These are phyloP conservation scores for Eragrostis tef DNA, from an alignment of 202 grass and related monocot species.

Conservation along the genomic window DNA sequence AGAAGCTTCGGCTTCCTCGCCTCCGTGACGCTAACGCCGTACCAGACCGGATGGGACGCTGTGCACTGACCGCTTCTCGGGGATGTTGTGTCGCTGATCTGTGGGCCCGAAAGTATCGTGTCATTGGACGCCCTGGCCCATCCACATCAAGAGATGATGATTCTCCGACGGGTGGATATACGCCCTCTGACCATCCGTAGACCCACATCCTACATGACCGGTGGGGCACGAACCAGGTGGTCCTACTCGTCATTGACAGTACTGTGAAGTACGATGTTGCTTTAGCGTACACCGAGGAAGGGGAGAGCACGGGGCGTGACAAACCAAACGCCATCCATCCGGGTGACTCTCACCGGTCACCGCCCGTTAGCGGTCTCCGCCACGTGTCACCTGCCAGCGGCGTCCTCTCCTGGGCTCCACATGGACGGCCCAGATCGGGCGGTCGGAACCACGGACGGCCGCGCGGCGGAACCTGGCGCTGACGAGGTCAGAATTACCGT, in stretches of 20 bases:
- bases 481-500: background rate
- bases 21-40: constrained; percentile 42
- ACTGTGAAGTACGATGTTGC: background rate
- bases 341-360: background rate
- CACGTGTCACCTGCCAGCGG: background rate
- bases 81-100: background rate
- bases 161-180: background rate
- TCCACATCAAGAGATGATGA: background rate
- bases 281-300: constrained; percentile 15
- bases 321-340: background rate
- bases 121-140: background rate
- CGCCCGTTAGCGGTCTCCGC: background rate
- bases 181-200: background rate
- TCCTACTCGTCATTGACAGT: accelerated
- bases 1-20: constrained; percentile 14
- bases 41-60: constrained; percentile 12
- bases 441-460: background rate
- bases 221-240: accelerated
- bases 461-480: background rate
- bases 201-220: background rate
- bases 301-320: constrained; percentile 32
- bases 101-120: background rate
- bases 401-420: background rate
- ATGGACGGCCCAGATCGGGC: constrained; percentile 10
- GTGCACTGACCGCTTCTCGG: background rate